Percentiles rank a stretch among this genome's conserved stretches.
phyloP scores from a whole-genome alignment of 768 basidiomycete species.

The Lactarius sp. region DNA sequence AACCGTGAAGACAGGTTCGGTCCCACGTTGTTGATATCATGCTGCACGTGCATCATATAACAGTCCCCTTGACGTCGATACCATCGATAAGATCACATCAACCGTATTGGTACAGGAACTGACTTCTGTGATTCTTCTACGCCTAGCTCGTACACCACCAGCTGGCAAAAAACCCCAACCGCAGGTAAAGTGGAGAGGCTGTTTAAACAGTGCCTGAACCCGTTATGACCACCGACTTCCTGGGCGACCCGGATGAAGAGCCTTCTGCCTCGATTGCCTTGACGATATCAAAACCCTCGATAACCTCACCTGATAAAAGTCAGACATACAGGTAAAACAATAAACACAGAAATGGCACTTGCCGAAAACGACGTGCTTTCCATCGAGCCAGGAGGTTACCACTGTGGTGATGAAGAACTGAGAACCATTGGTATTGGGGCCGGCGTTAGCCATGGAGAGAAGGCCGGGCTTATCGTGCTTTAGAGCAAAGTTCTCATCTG shows the following conservation, averaged over 20 bases:
- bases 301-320: slow-evolving; percentile 49
- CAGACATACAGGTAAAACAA: background rate
- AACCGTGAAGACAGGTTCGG: background rate
- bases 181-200: background rate
- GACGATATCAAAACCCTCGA: slow-evolving; percentile 57
- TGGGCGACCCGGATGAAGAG: slow-evolving; percentile 38
- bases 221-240: slow-evolving; percentile 47
- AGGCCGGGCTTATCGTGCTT: slow-evolving; percentile 68
- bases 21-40: background rate
- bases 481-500: slow-evolving; percentile 81
- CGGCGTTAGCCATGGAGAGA: slow-evolving; percentile 79
- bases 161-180: background rate
- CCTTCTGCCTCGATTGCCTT: slow-evolving; percentile 42
- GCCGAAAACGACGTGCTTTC: slow-evolving; percentile 86
- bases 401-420: slow-evolving; percentile 90
- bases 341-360: slow-evolving; percentile 11
- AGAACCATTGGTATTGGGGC: slow-evolving; percentile 79
- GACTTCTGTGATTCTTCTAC: slow-evolving; percentile 1
- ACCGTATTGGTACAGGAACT: slow-evolving; percentile 14
- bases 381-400: slow-evolving; percentile 73
- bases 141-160: slow-evolving; percentile 12
- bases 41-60: background rate
- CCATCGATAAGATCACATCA: slow-evolving; percentile 21
- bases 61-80: slow-evolving; percentile 12
- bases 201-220: slow-evolving; percentile 46